phyloP scores from a whole-genome alignment of 768 basidiomycete genomes.

The Mycena rebaudengoi region DNA sequence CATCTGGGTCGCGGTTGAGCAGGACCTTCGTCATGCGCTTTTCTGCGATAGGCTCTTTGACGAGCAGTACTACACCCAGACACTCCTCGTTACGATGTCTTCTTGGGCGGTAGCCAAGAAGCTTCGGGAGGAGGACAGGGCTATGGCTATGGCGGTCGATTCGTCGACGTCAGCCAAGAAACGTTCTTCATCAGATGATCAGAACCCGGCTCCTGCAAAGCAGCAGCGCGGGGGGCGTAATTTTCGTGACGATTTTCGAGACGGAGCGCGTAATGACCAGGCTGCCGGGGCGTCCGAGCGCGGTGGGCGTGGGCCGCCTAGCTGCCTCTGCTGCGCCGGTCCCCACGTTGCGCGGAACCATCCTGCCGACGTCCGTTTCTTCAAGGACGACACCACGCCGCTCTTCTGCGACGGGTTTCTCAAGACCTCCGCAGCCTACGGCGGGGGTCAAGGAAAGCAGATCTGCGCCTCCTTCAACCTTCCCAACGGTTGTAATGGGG shows the following conservation, averaged over 20 bases:
- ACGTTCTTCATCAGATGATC: too few species aligned
- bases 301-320: background rate
- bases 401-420: too few species aligned
- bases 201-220: too few species aligned
- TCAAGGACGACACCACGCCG: conserved; percentile 13
- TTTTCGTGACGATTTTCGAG: background rate
- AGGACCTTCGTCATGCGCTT: too few species aligned
- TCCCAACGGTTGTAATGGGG: background rate
- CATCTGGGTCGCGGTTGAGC: too few species aligned
- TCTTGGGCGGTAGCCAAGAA: too few species aligned
- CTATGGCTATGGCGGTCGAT: too few species aligned
- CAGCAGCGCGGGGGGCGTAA: background rate
- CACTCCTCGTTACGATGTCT: background rate
- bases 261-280: background rate
- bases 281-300: background rate
- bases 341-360: conserved; percentile 1
- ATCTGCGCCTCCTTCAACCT: conserved; percentile 20
- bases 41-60: background rate
- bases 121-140: too few species aligned
- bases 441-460: background rate
- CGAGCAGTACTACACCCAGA: background rate
- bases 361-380: background rate
- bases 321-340: conserved; percentile 15
- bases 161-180: too few species aligned
- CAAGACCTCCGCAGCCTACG: background rate